phyloP scores from a whole-genome alignment of 179 eudicot species.

The Drosera spatulata region DNA sequence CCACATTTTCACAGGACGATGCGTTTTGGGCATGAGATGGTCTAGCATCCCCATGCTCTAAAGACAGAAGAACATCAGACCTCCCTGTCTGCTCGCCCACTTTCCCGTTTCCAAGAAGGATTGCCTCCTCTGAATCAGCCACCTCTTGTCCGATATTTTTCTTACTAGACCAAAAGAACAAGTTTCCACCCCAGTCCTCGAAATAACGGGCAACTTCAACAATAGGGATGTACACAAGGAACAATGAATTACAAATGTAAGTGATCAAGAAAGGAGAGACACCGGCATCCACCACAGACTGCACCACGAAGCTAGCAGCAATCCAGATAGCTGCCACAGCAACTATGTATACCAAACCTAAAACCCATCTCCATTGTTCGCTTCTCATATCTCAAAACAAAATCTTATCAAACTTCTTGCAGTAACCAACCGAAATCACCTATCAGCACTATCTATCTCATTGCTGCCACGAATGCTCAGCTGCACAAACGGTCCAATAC shows the following conservation, averaged over 20 bases:
- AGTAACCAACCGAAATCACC: background rate
- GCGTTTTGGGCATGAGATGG: background rate
- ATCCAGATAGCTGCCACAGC: conserved; percentile 90
- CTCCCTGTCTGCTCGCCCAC: conserved; percentile 13
- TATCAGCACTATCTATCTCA: conserved; percentile 5
- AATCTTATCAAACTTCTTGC: background rate
- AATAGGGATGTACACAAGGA: conserved; percentile 67
- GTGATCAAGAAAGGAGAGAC: conserved; percentile 89
- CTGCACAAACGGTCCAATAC: too few species aligned
- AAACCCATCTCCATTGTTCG: conserved; percentile 60
- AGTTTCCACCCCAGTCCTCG: conserved; percentile 49
- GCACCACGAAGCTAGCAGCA: conserved; percentile 93
- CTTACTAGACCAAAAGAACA: conserved; percentile 51
- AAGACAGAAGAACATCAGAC: conserved; percentile 8
- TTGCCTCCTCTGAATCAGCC: conserved; percentile 41
- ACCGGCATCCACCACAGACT: conserved; percentile 84
- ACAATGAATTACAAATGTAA: conserved; percentile 85
- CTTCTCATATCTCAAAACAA: conserved; percentile 41
- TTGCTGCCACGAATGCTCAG: background rate
- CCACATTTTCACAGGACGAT: conserved; percentile 2
- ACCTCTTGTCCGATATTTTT: conserved; percentile 18
- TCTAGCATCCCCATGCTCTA: conserved; percentile 10
- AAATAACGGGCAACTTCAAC: conserved; percentile 58
- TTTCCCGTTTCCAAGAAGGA: conserved; percentile 39
- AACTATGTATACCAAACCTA: conserved; percentile 68